Percentiles rank a stretch among this genome's conserved stretches.
These are phyloP conservation scores for Linum tenue DNA, from an alignment of 345 rosid genomes.

Conservation along the genomic window DNA sequence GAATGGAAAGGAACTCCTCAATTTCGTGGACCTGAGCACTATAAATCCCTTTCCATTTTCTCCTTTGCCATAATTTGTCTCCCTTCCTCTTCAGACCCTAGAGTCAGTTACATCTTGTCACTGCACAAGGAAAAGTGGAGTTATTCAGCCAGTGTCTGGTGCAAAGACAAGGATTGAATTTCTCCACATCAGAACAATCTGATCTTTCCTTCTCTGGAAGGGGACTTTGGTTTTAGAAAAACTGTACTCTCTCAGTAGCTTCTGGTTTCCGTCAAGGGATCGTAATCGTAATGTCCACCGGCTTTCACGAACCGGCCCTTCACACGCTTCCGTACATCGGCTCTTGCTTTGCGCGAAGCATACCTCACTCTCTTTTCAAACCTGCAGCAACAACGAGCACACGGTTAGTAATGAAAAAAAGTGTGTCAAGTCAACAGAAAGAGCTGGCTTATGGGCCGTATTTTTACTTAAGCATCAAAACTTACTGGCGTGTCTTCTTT, in stretches of 20 bases:
- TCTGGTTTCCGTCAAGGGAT: constrained; percentile 51
- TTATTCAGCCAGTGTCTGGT: neutral
- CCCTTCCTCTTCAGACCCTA: too few relatives aligned
- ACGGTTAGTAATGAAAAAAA: neutral
- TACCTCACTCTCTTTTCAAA: constrained; percentile 92
- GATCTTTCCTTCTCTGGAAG: constrained; percentile 11
- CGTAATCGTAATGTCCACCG: constrained; percentile 92
- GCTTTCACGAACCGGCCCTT: constrained; percentile 96
- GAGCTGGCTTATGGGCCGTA: neutral
- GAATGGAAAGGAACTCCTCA: too few relatives aligned
- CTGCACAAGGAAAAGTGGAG: neutral
- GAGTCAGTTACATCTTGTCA: neutral
- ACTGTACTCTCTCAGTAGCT: constrained; percentile 50
- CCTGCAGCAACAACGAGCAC: constrained; percentile 27
- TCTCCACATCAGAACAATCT: constrained; percentile 4
- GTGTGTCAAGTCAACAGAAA: too few relatives aligned
- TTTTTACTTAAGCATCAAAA: neutral
- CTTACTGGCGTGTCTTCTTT: constrained; percentile 94
- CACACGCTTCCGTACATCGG: constrained; percentile 91
- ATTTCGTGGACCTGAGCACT: too few relatives aligned
- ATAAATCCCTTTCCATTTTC: too few relatives aligned
- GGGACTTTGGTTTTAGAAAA: constrained; percentile 7
- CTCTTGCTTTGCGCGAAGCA: constrained; percentile 97
- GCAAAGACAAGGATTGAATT: neutral
- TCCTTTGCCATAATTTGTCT: too few relatives aligned